Evolutionary conservation across 371 early-diverging fungal species (phyloP), one percentile per base, ranked within the genome.

Genomic region (Mucor velutinosus): DNA sequence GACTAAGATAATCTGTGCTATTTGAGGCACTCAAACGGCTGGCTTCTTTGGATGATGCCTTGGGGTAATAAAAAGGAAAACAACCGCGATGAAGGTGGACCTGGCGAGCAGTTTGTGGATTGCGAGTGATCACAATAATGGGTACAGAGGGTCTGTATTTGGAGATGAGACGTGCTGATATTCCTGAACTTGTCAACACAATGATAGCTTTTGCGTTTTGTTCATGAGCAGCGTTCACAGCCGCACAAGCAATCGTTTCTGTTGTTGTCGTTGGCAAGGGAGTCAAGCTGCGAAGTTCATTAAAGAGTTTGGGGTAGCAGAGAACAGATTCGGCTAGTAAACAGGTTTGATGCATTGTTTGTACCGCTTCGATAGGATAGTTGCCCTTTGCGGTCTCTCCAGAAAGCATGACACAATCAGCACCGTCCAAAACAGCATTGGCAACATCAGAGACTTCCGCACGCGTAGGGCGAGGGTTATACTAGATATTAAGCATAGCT

Each of bases 371-470:
- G 66, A 91, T 76, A 61, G 93, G 92, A 77, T 96, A 94, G 66
- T 64, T 70, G 15, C 92, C 99, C 79, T 94, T 94, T 62, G 99
- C 99, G 1, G 98, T 99, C 84, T 99, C 99, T 65, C 96, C 98
- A 60, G 97, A 97, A 62, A 99, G 85, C 99, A 99, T 99, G 72
- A 99, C 98, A 75, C 96, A 94, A 82, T 97, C 99, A 30, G 97
- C 94, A 58, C 98, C 99, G 79, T 98, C 98, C 60, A 97, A 73
- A 10, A 98, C 92, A 56, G 99, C 99, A 81, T 99, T 98, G 33
- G 99, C 97, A 37, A 99, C 97, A 79, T 99, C 99, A 32, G 94
- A 95, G 14, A 96, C 96, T 78, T 99, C 99, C 55, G 99, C 98
- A 76, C 99, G 94, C 29, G 98, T 99, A n/a, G 99, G 99, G 27